Percentiles rank a stretch among this genome's conserved stretches.
Conservation (phyloP, 306 rosid genomes). For the Acmispon strigosus region DNA sequence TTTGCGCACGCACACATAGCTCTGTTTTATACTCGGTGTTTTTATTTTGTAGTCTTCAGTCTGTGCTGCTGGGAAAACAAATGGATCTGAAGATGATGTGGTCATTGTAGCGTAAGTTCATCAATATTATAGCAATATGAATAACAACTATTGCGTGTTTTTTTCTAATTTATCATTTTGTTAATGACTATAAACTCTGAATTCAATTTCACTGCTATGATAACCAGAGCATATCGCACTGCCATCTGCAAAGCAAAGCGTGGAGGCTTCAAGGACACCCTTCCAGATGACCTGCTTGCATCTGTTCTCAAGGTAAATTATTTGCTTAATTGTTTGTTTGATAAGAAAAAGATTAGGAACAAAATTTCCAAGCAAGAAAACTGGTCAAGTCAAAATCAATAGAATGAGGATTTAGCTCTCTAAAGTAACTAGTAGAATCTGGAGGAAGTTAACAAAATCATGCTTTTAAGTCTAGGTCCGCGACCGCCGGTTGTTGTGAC, state of each 20-base stretch:
- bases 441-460: too few relatives aligned
- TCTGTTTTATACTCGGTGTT: not conserved
- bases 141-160: not conserved
- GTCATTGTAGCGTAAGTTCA: slow-evolving; percentile 84
- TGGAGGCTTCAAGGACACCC: slow-evolving; percentile 88
- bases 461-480: too few relatives aligned
- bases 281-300: slow-evolving; percentile 81
- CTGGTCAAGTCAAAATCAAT: not conserved
- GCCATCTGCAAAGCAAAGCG: slow-evolving; percentile 83
- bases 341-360: not conserved
- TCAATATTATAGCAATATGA: not conserved
- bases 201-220: slow-evolving; percentile 10
- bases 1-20: too few relatives aligned
- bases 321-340: not conserved
- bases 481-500: too few relatives aligned
- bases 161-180: not conserved
- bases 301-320: slow-evolving; percentile 70
- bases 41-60: slow-evolving; percentile 46
- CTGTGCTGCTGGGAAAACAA: slow-evolving; percentile 49
- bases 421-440: too few relatives aligned
- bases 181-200: not conserved
- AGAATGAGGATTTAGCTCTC: not conserved
- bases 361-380: not conserved
- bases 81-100: slow-evolving; percentile 64
- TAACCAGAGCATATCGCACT: slow-evolving; percentile 67